Base-by-base conservation (phyloP, 106 monocot species). In the Narthecium ossifragum region DNA sequence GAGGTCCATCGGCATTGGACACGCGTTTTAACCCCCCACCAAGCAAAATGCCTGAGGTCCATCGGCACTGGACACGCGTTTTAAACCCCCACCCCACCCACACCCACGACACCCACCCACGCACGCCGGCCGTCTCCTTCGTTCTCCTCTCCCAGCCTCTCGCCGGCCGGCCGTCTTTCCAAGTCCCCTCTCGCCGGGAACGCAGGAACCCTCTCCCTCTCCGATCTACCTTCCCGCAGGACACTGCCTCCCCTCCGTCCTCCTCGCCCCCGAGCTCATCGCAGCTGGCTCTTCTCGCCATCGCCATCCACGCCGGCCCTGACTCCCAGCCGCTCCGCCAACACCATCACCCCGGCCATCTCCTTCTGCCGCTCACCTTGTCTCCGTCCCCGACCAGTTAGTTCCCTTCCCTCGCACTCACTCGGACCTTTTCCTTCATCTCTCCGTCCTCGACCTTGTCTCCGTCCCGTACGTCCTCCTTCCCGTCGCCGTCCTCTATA, bases 61-160 rank as follows among this genome's bases (percentile, higher is more conserved):
- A n/a, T n/a, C n/a, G n/a, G n/a, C n/a, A 47, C n/a, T 0, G 24
- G 12, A 24, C 46, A 53, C n/a, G n/a, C 1, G 34, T 57, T 18
- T 55, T 41, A 70, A 33, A n/a, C 46, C 50, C 29, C 76, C 76
- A 76, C 45, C 34, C 53, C 43, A 31, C 53, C 18, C 13, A 30
- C 10, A 34, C 20, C 17, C n/a, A n/a, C n/a, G n/a, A 60, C n/a
- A 65, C 70, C 76, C 53, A 59, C 59, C 58, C 70, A 50, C 64
- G 70, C 29, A 20, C 70, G 31, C 23, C 8, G 12, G 27, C 18
- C 39, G 40, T 22, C 59, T 11, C 3, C 32, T 7, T 21, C 24
- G 21, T 60, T 65, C 41, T 60, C 32, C 9, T 60, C 46, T 32
- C 76, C 70, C 23, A 15, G 29, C 29, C 64, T 10, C 41, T 58